A percentile compares a stretch with the other conserved stretches of the same genome.
Evolutionary conservation across 192 early-diverging fungal species (phyloP).

Genomic region (Thoreauomyces humboldtii): DNA sequence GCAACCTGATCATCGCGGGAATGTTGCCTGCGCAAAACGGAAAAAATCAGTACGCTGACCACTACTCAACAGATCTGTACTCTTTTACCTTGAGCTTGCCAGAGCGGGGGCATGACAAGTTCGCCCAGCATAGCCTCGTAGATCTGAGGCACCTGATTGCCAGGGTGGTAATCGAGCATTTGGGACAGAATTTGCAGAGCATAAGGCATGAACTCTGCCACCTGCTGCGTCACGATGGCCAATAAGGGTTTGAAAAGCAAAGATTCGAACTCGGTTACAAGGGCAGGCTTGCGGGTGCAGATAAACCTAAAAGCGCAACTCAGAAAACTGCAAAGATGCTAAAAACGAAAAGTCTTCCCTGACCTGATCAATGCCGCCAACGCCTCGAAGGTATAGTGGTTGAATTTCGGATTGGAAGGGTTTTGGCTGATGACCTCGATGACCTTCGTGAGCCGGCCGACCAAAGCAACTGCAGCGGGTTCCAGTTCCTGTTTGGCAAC

Average conservation of each 20-base stretch:
- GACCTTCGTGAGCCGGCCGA: constrained; percentile 74
- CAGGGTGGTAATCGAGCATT: constrained; percentile 74
- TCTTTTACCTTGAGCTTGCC: constrained; percentile 76
- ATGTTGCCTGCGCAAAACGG: constrained; percentile 67
- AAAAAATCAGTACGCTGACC: not conserved
- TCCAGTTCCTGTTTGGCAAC: constrained; percentile 71
- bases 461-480: constrained; percentile 67
- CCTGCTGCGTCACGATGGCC: constrained; percentile 78
- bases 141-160: constrained; percentile 56
- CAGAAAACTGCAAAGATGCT: not conserved
- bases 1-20: constrained; percentile 86
- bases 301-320: constrained; percentile 60
- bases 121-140: constrained; percentile 76
- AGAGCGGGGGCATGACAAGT: constrained; percentile 80
- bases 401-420: constrained; percentile 97
- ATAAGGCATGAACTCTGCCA: constrained; percentile 93
- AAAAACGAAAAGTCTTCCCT: constrained; percentile 8
- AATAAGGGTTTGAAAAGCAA: constrained; percentile 89
- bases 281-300: constrained; percentile 64
- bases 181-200: constrained; percentile 94
- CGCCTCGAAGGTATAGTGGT: constrained; percentile 94
- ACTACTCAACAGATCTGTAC: not conserved
- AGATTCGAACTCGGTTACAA: constrained; percentile 79
- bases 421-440: constrained; percentile 85
- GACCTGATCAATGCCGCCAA: constrained; percentile 79